Base-by-base conservation (phyloP, 2,329 filamentous ascomycete genomes). In the Trichoderma semiorbis region DNA sequence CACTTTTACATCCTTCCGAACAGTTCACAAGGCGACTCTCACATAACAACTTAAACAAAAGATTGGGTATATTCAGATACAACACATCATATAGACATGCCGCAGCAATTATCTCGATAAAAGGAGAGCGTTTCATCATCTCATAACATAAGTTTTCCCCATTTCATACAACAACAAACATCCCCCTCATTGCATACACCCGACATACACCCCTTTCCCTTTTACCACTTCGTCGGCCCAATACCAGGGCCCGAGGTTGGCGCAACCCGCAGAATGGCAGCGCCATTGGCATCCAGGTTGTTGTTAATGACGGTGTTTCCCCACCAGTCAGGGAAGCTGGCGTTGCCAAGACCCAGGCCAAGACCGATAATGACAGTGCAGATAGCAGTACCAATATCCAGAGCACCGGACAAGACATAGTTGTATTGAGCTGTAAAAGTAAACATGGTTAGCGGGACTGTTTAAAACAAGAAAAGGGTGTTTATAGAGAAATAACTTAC, bases 331-430 rank as follows among this genome's bases (percentile, higher is more conserved):
- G 86, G 84, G 71, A 88, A 80, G 0, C 78, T 69, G 6, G 82
- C 81, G 69, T 79, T 79, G 55, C 84, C 86, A 76, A 87, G 79
- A 61, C 82, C 82, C 57, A 88, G 80, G 43, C 82, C 81, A 26
- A 88, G 78, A n/a, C 75, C 77, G 74, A 87, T 85, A 55, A 89
- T 82, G 43, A 89, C 78, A 61, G 89, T 85, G 34, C 86, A 85
- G n/a, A 90, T 77, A 0, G 86, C 86, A 1, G 89, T 84, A n/a
- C 87, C 88, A 53, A 86, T 85, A 66, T 89, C 88, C 53, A 90
- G 81, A 3, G 85, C 87, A 0, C 88, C 88, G 11, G 88, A 89
- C 0, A 88, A 80, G 68, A 89, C 83, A 72, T 89, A 90, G 79
- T 89, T 90, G 81, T 89, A 90, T 16, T 74, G 76, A 70, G 73